Conservation (phyloP, 2,329 filamentous ascomycete genomes). For the Pseudonectria foliicola region DNA sequence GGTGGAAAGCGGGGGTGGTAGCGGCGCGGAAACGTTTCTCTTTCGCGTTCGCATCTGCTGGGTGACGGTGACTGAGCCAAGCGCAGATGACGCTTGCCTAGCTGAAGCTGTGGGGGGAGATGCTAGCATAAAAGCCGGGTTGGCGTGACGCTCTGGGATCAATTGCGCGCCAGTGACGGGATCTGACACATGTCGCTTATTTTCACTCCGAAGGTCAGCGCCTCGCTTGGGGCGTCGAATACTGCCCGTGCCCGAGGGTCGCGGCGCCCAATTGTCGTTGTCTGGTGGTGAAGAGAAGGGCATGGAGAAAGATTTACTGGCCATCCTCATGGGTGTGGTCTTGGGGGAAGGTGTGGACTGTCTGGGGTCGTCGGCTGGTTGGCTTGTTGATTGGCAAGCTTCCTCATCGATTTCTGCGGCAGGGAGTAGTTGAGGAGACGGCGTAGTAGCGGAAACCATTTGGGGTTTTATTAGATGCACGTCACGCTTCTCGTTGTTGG, state of each 20-base stretch:
- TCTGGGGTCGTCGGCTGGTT: slow-evolving; percentile 6
- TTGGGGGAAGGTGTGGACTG: slow-evolving; percentile 23
- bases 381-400: slow-evolving; percentile 4
- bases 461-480: slow-evolving; percentile 31
- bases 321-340: slow-evolving; percentile 36
- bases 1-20: slow-evolving; percentile 43
- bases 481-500: slow-evolving; percentile 14
- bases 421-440: slow-evolving; percentile 14
- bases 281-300: slow-evolving; percentile 52
- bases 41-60: slow-evolving; percentile 24
- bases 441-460: slow-evolving; percentile 26
- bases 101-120: slow-evolving; percentile 16
- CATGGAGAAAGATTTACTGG: slow-evolving; percentile 51
- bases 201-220: slow-evolving; percentile 33
- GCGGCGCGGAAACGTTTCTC: slow-evolving; percentile 44
- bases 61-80: slow-evolving; percentile 19
- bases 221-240: slow-evolving; percentile 48
- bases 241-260: slow-evolving; percentile 47
- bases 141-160: slow-evolving; percentile 22
- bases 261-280: slow-evolving; percentile 50
- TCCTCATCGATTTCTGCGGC: slow-evolving; percentile 19
- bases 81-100: slow-evolving; percentile 14
- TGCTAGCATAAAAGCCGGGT: slow-evolving; percentile 18
- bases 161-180: slow-evolving; percentile 32
- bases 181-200: slow-evolving; percentile 48